A percentile compares a stretch with the other conserved stretches of the same genome.
Conservation (phyloP, 2,329 filamentous ascomycete species). For the Apiospora arundinis region DNA sequence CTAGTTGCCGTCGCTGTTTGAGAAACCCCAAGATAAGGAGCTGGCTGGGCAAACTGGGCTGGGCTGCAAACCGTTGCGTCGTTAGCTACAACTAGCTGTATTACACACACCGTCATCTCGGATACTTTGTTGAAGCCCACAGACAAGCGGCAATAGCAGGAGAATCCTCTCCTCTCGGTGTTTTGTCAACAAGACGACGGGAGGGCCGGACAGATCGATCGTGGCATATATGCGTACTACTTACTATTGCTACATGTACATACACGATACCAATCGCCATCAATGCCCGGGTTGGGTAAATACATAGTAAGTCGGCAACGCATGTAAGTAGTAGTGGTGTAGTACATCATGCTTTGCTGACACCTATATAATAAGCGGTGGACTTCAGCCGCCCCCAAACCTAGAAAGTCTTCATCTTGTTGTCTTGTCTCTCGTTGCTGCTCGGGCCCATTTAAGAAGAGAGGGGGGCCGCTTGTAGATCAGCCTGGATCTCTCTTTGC, state of each 20-base stretch:
- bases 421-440: slow-evolving; percentile 9
- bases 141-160: not conserved
- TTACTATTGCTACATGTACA: not conserved
- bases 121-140: not conserved
- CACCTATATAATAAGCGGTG: slow-evolving; percentile 17
- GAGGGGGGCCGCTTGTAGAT: slow-evolving; percentile 14
- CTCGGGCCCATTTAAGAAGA: slow-evolving; percentile 8
- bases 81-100: slow-evolving; percentile 15
- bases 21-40: slow-evolving; percentile 16
- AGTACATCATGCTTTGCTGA: slow-evolving; percentile 13
- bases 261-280: not conserved
- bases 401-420: slow-evolving; percentile 1
- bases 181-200: not conserved
- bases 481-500: slow-evolving; percentile 4
- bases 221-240: not conserved
- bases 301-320: not conserved
- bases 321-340: not conserved
- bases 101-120: slow-evolving; percentile 14
- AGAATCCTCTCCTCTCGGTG: not conserved
- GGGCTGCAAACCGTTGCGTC: slow-evolving; percentile 11
- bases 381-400: slow-evolving; percentile 18
- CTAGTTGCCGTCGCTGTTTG: slow-evolving; percentile 20
- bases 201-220: not conserved
- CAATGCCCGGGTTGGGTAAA: not conserved
- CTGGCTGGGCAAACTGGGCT: slow-evolving; percentile 3